Base-by-base conservation (phyloP, 2,329 filamentous ascomycete species). In the Onygena corvina region DNA sequence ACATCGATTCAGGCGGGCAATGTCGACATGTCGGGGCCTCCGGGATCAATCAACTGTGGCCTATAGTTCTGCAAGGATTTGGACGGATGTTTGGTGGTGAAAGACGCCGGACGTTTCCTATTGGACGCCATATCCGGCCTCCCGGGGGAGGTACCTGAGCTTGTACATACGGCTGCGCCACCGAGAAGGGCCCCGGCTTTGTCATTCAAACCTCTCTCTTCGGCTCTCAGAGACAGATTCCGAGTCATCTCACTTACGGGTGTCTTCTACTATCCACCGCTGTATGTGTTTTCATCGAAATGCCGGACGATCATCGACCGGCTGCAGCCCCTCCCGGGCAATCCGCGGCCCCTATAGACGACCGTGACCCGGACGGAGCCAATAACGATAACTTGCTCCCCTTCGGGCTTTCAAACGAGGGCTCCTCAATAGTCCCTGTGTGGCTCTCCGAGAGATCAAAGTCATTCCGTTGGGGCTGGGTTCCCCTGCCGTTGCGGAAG, bases 391-490 rank as follows among this genome's bases (percentile, higher is more conserved):
- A 59, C 54, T 50, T 46, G 56, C 58, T 50, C 53, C 57, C 50
- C 20, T 23, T 38, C 47, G 29, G 48, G 20, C 36, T 52, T 21
- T 25, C 47, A 5, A 31, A 47, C 16, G 36, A 49, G 9, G 49
- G 47, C 21, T 20, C 42, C 9, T 16, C 40, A 5, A 67, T 59
- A 64, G 62, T 73, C 18, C 71, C 71, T 30, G 61, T 73, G 49
- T 74, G 71, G 71, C 56, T 73, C 50, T 64, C 64, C 49, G 70
- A 73, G 53, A 70, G 69, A 6, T 71, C 69, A 47, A 68, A 66
- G 47, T 67, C 68, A 2, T 71, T 71, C 53, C 68, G 62, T 54
- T 73, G 67, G 66, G 61, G 61, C 57, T 73, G 71, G 71, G 64
- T 74, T 3, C 71, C 71, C 2, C 54, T 71, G 12, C 67, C 68